Evolutionary conservation across 2,329 filamentous ascomycete genomes (phyloP), one percentile per base, ranked within the genome.

Genomic region (Pseudogymnoascus sp.): DNA sequence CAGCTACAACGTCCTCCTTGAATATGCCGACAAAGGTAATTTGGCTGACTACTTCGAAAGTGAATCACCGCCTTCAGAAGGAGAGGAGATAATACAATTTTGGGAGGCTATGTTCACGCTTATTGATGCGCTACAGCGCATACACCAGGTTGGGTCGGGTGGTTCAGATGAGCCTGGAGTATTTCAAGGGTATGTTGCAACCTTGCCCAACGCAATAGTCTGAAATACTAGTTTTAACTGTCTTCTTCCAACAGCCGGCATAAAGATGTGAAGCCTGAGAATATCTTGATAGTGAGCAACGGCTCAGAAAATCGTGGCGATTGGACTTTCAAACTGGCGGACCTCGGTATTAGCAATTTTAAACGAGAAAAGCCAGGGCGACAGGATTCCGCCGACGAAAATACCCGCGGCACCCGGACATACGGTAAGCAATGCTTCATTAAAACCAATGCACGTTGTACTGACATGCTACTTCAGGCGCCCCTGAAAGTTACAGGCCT

Each of bases 1-100:
- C 16, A 66, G 63, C 3, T 72, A 55, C 62, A 71, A 75, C 62
- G 67, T 75, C 4, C 59, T 76, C 5, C 67, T 76, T 3, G 73
- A 76, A 63, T 74, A 69, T 66, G 74, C 74, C 2, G 69, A 75
- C 38, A 62, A 67, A 19, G 73, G 74, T 2, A 70, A 68, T 3
- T 65, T 76, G 3, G 68, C 74, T 39, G 63, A 73, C 5, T 75
- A 68, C 60, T 72, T 74, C 61, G 60, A 65, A 35, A 66, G 52
- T 6, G 61, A 66, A 45, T 28, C 63, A 5, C 70, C 67, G 12
- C 69, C 73, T 2, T 67, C 41, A n/a, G 62, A 42, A 9, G 67
- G 67, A 14, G 60, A 61, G 22, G 70, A 74, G 30, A 71, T 73
- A 16, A 65, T 69, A n/a, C 67, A 65, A 6, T 72, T 75, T 45